Base-by-base conservation (phyloP, 257 asterid genomes). In the Forsythia viridissima region DNA sequence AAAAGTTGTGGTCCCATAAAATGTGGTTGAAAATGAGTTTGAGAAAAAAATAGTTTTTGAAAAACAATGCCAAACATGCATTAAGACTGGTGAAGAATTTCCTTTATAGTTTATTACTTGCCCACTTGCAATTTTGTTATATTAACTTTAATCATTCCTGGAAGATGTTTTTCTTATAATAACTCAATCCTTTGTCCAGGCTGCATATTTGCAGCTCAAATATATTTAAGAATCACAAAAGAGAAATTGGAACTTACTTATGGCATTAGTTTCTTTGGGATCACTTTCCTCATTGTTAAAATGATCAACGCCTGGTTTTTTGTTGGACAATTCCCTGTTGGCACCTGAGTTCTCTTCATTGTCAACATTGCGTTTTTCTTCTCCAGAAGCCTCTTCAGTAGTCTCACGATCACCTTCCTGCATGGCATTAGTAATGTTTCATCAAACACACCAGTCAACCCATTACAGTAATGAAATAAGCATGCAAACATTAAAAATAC, bases 251-350 rank as follows among this genome's bases (percentile, higher is more conserved):
- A 81, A 82, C 97, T 90, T 86, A 95, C 98, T 84, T 90, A 90
- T 86, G 46, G 98, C 97, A 66, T 91, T 91, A 48, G 97, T 76
- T 70, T 82, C 80, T 85, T 87, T 79, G 68, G 96, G 99, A 84
- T 92, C 89, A 75, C 74, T 83, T 87, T 95, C 92, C 76, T 93
- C 97, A 24, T 85, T 82, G 67, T 88, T 84, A 88, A 96, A 96
- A 79, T 83, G 91, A 87, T 96, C 99, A 75, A 93, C 71, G 82
- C 97, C 93, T 61, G 89, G 75, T 75, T 81, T 90, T 77, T 80
- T 85, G 52, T 73, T 81, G 69, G 73, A 57, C 76, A 74, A 81
- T 72, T 77, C 81, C 73, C 38, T 72, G 73, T 76, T 81, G 72
- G 76, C 52, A 55, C 39, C 63, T 21, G 76, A 61, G 43, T 72